phyloP scores from a whole-genome alignment of 495 filamentous ascomycete species.

The Hypoxylon intermedium region DNA sequence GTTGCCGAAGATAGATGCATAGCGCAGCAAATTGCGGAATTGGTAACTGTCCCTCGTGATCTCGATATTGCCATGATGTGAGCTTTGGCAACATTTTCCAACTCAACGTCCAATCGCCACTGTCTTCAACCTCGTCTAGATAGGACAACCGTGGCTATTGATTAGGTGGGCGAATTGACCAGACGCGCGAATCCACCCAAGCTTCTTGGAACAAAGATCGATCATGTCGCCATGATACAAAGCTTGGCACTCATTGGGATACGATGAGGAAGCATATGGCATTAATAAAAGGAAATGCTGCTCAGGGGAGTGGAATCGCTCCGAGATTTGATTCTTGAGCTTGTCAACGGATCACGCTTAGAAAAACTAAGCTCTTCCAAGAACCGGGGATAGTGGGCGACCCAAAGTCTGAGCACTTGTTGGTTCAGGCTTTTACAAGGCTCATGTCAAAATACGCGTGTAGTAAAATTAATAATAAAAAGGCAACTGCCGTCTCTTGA shows the following conservation, averaged over 20 bases:
- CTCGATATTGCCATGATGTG: too few species aligned
- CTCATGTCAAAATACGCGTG: too few species aligned
- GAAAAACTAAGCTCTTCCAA: constrained; percentile 32
- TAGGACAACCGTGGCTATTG: too few species aligned
- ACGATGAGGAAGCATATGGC: constrained; percentile 3
- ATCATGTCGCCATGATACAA: constrained; percentile 14
- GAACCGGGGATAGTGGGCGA: constrained; percentile 22
- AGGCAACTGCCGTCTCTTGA: background rate
- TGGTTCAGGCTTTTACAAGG: constrained; percentile 2
- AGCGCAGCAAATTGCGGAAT: too few species aligned
- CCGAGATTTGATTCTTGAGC: constrained; percentile 16
- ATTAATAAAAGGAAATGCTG: constrained; percentile 21
- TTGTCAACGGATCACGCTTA: constrained; percentile 6
- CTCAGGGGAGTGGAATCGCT: background rate
- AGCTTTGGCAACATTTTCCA: too few species aligned
- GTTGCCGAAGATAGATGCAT: too few species aligned
- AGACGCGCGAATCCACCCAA: constrained; percentile 9
- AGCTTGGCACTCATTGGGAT: constrained; percentile 8
- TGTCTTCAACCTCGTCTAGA: too few species aligned
- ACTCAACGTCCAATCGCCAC: background rate
- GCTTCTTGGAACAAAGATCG: constrained; percentile 7
- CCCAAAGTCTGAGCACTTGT: constrained; percentile 20
- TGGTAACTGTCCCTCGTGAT: too few species aligned
- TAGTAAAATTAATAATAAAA: constrained; percentile 26
- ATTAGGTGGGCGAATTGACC: background rate